Conservation (phyloP, 106 monocot genomes). For the Narthecium ossifragum region DNA sequence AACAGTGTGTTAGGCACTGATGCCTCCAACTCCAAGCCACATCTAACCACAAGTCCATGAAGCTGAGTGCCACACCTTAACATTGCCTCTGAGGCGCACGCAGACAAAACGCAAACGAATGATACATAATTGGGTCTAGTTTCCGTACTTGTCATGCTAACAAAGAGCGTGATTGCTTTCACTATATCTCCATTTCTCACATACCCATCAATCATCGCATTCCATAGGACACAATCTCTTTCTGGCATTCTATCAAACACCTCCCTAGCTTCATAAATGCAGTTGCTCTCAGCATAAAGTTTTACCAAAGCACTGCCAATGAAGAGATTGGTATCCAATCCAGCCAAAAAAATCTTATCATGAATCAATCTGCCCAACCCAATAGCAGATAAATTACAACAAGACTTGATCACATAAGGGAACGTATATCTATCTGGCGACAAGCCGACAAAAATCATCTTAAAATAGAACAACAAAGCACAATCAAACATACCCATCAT, state of each 20-base stretch:
- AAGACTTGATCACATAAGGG: conserved; percentile 70
- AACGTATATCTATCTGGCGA: conserved; percentile 71
- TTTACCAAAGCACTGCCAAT: conserved; percentile 81
- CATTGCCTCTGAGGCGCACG: conserved; percentile 54
- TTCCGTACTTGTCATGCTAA: conserved; percentile 42
- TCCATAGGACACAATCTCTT: conserved; percentile 78
- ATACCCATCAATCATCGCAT: conserved; percentile 89
- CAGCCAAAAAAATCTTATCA: conserved; percentile 34
- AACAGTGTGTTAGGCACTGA: conserved; percentile 78
- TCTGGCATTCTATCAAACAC: conserved; percentile 72
- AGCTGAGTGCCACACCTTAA: conserved; percentile 54
- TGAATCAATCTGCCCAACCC: conserved; percentile 53
- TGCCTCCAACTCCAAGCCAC: conserved; percentile 46
- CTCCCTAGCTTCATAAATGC: conserved; percentile 41
- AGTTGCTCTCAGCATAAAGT: conserved; percentile 46
- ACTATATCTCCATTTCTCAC: conserved; percentile 24
- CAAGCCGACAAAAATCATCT: conserved; percentile 54
- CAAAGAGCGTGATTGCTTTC: conserved; percentile 51
- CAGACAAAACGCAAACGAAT: conserved; percentile 48
- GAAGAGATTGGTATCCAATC: conserved; percentile 54
- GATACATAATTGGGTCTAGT: conserved; percentile 45
- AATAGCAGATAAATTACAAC: conserved; percentile 37
- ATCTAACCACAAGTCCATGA: conserved; percentile 51
- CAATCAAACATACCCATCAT: conserved; percentile 37
- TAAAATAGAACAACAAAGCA: conserved; percentile 71